Percentiles rank a stretch among this genome's conserved stretches.
Evolutionary conservation across 78 protist genomes (phyloP).

Genomic region (Guillardia theta): DNA sequence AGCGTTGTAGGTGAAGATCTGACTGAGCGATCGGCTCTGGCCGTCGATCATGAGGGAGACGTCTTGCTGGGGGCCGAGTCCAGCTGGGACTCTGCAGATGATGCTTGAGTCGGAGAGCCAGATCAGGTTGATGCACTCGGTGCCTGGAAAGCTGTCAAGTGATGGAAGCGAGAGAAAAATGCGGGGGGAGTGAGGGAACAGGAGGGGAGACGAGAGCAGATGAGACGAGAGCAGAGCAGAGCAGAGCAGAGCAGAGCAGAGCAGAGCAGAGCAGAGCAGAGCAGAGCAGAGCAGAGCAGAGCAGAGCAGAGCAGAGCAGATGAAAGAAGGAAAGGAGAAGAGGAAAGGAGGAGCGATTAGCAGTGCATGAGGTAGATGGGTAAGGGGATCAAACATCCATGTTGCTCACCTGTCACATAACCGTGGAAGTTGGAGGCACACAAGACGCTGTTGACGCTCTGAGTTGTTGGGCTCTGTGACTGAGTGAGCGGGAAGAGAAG

Average conservation of each 20-base stretch:
- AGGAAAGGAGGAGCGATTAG: too few species aligned
- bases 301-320: background rate
- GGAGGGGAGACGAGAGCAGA: too few species aligned
- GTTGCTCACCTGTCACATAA: too few species aligned
- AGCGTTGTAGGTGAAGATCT: background rate
- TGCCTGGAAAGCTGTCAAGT: background rate
- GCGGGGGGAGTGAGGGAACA: background rate
- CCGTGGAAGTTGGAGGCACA: too few species aligned
- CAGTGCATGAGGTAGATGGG: too few species aligned
- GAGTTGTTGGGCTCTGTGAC: too few species aligned
- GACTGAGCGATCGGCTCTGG: background rate
- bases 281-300: background rate
- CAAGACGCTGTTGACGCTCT: too few species aligned
- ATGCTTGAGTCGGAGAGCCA: background rate
- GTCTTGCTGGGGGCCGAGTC: background rate
- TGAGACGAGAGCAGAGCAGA: background rate
- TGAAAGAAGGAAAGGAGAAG: too few species aligned
- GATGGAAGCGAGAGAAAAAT: background rate
- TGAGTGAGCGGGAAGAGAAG: too few species aligned
- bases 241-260: background rate
- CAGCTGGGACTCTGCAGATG: background rate
- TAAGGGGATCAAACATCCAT: too few species aligned
- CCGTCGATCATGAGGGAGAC: background rate
- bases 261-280: background rate
- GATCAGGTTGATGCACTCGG: background rate